phyloP scores from a whole-genome alignment of 2,329 filamentous ascomycete species.

The Claviceps fusiformis region DNA sequence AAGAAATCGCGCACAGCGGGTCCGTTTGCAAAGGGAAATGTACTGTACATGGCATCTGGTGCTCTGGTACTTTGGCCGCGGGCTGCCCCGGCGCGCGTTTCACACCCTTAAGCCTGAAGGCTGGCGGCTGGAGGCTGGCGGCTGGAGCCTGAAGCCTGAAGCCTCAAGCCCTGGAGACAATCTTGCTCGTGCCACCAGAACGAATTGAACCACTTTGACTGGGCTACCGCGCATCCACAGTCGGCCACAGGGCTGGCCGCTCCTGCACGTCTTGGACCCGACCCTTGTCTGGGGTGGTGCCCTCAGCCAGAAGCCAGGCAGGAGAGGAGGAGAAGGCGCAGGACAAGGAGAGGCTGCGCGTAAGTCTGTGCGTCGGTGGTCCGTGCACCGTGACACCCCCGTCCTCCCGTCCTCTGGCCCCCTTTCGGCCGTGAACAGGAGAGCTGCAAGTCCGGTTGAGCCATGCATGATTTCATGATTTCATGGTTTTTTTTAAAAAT shows the following conservation, averaged over 20 bases:
- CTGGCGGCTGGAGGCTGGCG: no score
- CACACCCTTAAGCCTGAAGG: no score
- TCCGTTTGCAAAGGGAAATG: not conserved
- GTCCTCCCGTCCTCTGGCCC: no score
- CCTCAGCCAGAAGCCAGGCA: not conserved
- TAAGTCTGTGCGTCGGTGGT: not conserved
- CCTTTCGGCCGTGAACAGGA: not conserved
- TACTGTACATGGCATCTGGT: no score
- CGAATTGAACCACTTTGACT: no score
- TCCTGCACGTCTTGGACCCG: not conserved
- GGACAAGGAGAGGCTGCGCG: no score
- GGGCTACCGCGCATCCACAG: no score
- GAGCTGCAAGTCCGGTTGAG: not conserved
- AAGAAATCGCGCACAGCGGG: not conserved
- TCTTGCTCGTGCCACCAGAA: not conserved
- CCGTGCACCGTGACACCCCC: not conserved
- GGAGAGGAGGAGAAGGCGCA: not conserved
- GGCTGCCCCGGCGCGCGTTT: no score
- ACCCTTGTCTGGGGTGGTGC: not conserved
- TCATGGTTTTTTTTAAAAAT: no score
- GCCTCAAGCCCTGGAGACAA: not conserved
- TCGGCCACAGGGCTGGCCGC: not conserved
- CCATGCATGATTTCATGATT: not conserved
- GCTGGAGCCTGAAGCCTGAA: not conserved
- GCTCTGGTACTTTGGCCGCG: not conserved